Evolutionary conservation across 129 eudicot genomes (phyloP).

Genomic region (Artemisia argyi): DNA sequence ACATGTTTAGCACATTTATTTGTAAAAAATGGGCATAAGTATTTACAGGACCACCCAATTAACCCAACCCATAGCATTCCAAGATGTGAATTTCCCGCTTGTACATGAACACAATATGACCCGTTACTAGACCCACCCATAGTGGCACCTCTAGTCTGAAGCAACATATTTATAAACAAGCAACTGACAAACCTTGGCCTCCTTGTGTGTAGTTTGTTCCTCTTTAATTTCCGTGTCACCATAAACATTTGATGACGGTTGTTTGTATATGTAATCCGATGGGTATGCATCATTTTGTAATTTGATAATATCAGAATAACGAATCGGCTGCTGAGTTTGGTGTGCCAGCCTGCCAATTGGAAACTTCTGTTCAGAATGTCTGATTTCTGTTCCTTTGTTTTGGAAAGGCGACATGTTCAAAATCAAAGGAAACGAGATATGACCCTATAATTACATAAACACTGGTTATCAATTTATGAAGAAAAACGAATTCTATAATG

Average conservation of each 20-base stretch:
- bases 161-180: constrained; percentile 1
- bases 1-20: not conserved
- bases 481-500: not conserved
- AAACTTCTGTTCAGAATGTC: constrained; percentile 39
- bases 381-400: constrained; percentile 44
- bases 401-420: constrained; percentile 59
- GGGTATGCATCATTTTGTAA: constrained; percentile 22
- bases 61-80: too few species aligned
- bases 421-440: constrained; percentile 69
- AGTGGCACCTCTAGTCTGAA: not conserved
- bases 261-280: constrained; percentile 14
- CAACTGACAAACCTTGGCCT: constrained; percentile 33
- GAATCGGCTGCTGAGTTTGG: constrained; percentile 24
- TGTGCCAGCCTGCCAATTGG: constrained; percentile 23
- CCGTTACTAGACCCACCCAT: not conserved
- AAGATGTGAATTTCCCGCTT: too few species aligned
- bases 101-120: not conserved
- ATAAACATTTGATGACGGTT: constrained; percentile 12
- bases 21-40: too few species aligned
- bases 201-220: constrained; percentile 28
- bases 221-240: constrained; percentile 19
- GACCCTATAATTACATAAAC: constrained; percentile 54
- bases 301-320: constrained; percentile 27
- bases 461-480: constrained; percentile 18
- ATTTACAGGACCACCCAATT: too few species aligned